Base-by-base conservation (phyloP, 2,329 filamentous ascomycete species). In the Helotiales sp. region DNA sequence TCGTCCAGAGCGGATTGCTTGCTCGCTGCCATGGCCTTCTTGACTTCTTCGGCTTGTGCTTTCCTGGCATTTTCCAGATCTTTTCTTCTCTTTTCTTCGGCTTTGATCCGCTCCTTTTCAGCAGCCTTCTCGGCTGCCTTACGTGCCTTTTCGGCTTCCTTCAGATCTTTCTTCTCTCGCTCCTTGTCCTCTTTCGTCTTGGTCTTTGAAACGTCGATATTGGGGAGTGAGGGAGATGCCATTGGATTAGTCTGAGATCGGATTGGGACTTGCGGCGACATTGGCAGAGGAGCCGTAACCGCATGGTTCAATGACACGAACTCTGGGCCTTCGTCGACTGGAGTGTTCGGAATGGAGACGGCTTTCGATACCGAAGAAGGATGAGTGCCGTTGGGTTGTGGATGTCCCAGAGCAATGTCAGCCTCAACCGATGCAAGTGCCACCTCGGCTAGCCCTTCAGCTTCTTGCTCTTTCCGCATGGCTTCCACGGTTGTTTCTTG, bases 401-500 rank as follows among this genome's bases (percentile, higher is more conserved):
- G 80, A 52, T 83, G 79, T 52, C 82, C 84, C 47, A 84, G 79
- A 2, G 85, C 84, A 24, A 87, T 76, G 61, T 84, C 85, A n/a
- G 87, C 86, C 55, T 85, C 84, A 75, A 87, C 80, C 71, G 82
- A 84, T 64, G 84, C 84, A 73, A 87, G 64, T 86, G 84, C 75
- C 89, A 91, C 78, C 85, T 89, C 75, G 66, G 75, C 80, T 28
- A 84, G 79, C 11, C 90, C 90, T 77, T 97, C 93, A 55, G 88
- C 90, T 74, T 96, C 93, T 77, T 96, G 91, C 79, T 98, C 94
- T 65, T 89, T 89, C 68, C 86, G 82, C 62, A 89, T 84, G 73
- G 88, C 87, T 74, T 90, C 88, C 66, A 88, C 86, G 0, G 87
- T 89, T 2, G 87, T 98, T 79, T 99, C 95, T 78, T 97, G 96